Evolutionary conservation across 1,284 basidiomycete species (phyloP).

Genomic region (Puccinia hordei): DNA sequence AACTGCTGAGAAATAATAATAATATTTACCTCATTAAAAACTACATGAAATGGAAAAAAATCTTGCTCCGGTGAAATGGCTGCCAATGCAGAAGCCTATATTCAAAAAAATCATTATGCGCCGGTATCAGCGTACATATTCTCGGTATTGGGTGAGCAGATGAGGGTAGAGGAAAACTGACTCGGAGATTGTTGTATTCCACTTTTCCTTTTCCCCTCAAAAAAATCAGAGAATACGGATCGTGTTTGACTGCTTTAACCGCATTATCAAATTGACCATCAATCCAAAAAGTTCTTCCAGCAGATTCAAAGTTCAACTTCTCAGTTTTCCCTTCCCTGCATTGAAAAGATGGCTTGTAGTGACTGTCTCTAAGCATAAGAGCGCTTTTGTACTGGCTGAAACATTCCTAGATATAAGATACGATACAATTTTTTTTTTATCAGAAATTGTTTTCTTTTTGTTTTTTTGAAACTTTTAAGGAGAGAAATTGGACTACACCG

Average conservation of each 20-base stretch:
- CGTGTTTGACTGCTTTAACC: conserved; percentile 15
- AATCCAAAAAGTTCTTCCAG: conserved; percentile 13
- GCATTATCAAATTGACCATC: conserved; percentile 26
- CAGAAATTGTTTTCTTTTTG: no score
- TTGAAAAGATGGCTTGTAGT: no score
- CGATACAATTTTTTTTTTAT: background rate
- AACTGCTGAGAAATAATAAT: background rate
- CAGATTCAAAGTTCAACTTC: background rate
- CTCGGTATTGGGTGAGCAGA: background rate
- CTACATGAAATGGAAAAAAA: conserved; percentile 27
- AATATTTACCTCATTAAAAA: conserved; percentile 28
- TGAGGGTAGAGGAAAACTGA: background rate
- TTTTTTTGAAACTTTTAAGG: background rate
- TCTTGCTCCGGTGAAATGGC: conserved; percentile 4
- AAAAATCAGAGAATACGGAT: conserved; percentile 2
- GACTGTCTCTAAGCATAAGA: background rate
- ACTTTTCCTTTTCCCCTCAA: background rate
- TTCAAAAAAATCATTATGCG: background rate
- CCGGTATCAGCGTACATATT: background rate
- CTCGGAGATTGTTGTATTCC: conserved; percentile 28
- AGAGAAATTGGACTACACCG: background rate
- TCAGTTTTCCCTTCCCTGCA: background rate
- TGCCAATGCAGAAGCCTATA: conserved; percentile 33
- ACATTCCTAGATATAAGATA: background rate
- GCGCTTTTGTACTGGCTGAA: background rate